Conservation (phyloP, 2,329 filamentous ascomycete species). For the Paraphaeosphaeria minitans region DNA sequence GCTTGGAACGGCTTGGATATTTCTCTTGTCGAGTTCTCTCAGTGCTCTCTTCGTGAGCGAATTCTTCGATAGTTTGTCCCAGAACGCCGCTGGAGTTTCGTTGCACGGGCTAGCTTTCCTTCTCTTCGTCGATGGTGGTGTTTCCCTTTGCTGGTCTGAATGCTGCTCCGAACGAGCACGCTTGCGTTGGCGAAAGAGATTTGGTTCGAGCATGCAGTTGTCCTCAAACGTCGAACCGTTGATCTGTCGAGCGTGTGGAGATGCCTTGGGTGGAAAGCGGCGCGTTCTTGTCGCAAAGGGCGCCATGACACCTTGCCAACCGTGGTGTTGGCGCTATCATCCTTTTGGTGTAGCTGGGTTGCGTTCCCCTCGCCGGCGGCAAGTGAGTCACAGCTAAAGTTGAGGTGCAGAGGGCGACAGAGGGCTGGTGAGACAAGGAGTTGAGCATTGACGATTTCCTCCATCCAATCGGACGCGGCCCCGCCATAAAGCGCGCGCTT, state of each 20-base stretch:
- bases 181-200: constrained; percentile 11
- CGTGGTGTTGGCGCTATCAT: background rate
- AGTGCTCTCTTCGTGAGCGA: constrained; percentile 23
- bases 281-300: background rate
- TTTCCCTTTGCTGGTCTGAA: constrained; percentile 3
- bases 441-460: background rate
- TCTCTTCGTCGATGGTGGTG: constrained; percentile 9
- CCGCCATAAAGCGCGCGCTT: no score
- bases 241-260: background rate
- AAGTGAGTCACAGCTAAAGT: background rate
- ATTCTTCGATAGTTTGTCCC: constrained; percentile 25
- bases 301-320: background rate
- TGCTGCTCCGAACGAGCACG: constrained; percentile 12
- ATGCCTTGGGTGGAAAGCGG: background rate
- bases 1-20: constrained; percentile 17
- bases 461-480: background rate
- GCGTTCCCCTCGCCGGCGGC: no score
- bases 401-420: no score
- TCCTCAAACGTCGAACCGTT: background rate
- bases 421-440: background rate
- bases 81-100: constrained; percentile 16
- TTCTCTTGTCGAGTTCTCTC: constrained; percentile 24
- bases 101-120: constrained; percentile 6
- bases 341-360: background rate
- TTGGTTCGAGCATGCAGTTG: constrained; percentile 13